Evolutionary conservation across 2,329 filamentous ascomycete species (phyloP), one percentile per base, ranked within the genome.

Genomic region (Talaromyces pinophilus): DNA sequence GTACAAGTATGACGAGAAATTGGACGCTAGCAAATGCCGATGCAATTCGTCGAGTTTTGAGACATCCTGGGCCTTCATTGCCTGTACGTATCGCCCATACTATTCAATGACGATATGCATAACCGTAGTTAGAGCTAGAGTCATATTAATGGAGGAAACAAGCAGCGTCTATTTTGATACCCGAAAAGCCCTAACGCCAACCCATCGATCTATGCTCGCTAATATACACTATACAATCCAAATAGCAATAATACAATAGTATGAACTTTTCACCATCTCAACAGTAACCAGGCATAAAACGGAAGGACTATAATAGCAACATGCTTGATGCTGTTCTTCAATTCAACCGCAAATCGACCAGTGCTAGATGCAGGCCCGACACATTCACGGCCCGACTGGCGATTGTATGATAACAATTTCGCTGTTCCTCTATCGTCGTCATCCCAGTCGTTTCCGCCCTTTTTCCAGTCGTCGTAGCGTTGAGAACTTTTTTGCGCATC

Each of bases 281-380:
- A 66, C 15, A 62, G 52, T n/a, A 62, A 62, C 79, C 88, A 91
- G 35, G 82, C 82, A 82, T 91, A 95, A 75, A 88, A 88, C 15
- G 81, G 70, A 54, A 88, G 76, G 22, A 86, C 87, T 76, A 91
- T 85, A 83, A 85, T 87, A 5, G 82, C 82, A 3, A 93, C 88
- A 59, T 85, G 82, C 35, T 46, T 63, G 19, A 67, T 25, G 40
- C 61, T 52, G 8, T 11, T 54, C 79, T 86, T 87, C 19, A 88
- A 72, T 54, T 86, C 88, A 8, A 82, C 84, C 78, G 83, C 84
- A 44, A 92, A 78, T 75, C 94, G 90, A 38, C 81, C 75, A 5
- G 90, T 83, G 4, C 86, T 71, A 74, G 70, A 77, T 75, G 59
- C 66, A 71, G 57, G 59, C 68, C 44, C 61, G 67, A 67, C 67